Evolutionary conservation across 768 basidiomycete genomes (phyloP).

Genomic region (Agrocybe pediades): DNA sequence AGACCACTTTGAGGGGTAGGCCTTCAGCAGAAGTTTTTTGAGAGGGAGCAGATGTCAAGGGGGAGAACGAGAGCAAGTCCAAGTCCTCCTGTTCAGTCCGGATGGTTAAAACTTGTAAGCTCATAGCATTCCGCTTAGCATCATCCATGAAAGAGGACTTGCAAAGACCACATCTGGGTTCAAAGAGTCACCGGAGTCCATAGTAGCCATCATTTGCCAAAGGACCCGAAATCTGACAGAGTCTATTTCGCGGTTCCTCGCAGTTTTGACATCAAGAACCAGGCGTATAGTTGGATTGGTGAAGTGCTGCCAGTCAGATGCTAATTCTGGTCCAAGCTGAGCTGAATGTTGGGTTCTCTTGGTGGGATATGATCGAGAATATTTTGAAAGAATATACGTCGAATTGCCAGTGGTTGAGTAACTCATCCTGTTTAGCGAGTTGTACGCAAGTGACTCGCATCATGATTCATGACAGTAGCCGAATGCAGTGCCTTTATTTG

Average conservation of each 20-base stretch:
- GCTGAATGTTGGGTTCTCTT: constrained; percentile 16
- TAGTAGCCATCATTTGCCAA: constrained; percentile 54
- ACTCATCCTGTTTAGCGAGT: constrained; percentile 33
- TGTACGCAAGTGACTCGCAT: no score
- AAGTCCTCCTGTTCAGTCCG: constrained; percentile 63
- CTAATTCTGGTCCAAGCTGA: constrained; percentile 21
- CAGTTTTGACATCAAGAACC: constrained; percentile 60
- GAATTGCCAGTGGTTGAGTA: constrained; percentile 62
- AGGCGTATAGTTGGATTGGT: constrained; percentile 68
- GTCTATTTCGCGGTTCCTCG: constrained; percentile 49
- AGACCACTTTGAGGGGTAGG: constrained; percentile 79
- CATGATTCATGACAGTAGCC: background rate
- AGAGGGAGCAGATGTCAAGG: constrained; percentile 32
- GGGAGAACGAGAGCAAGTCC: constrained; percentile 71
- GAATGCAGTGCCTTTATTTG: background rate
- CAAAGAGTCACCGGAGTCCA: constrained; percentile 28
- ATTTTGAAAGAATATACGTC: constrained; percentile 60
- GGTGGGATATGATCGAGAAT: constrained; percentile 64
- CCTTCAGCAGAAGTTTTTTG: constrained; percentile 44
- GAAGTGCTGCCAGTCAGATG: constrained; percentile 78
- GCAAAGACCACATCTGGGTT: constrained; percentile 69
- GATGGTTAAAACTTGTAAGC: background rate
- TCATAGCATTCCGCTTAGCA: background rate
- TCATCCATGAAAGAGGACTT: constrained; percentile 34
- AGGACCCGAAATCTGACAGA: constrained; percentile 67